phyloP scores from a whole-genome alignment of 805 yeast genomes.

The Metschnikowia amazonensis region DNA sequence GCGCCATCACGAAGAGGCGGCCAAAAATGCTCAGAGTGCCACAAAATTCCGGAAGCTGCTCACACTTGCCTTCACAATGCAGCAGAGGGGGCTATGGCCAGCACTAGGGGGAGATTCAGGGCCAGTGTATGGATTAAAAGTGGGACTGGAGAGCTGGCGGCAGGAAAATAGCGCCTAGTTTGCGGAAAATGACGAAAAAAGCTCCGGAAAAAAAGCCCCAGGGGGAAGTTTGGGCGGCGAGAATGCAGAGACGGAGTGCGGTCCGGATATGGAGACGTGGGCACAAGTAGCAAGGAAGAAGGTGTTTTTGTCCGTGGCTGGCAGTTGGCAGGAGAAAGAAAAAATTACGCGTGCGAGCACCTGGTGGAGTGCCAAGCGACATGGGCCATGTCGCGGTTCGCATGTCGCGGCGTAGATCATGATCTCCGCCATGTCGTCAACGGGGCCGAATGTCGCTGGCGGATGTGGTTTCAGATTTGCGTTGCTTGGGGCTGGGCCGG shows the following conservation, averaged over 20 bases:
- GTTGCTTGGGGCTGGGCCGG: neutral
- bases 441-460: neutral
- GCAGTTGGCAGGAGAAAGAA: constrained; percentile 5
- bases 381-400: constrained; percentile 5
- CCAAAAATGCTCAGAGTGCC: neutral
- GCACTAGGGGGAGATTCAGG: neutral
- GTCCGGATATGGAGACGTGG: neutral
- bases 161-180: neutral
- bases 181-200: neutral
- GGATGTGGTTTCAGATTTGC: neutral
- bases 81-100: neutral
- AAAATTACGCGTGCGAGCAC: constrained; percentile 6
- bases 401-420: constrained; percentile 6
- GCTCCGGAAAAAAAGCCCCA: neutral
- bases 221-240: neutral
- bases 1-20: constrained; percentile 10
- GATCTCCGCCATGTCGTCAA: neutral
- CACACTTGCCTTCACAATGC: neutral
- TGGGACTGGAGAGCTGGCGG: neutral
- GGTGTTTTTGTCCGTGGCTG: constrained; percentile 1
- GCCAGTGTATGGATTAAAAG: neutral
- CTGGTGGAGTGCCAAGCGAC: constrained; percentile 4
- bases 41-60: neutral
- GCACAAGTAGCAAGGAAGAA: neutral
- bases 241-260: neutral